phyloP scores from a whole-genome alignment of 495 filamentous ascomycete species.

The Neurospora sublineolata region DNA sequence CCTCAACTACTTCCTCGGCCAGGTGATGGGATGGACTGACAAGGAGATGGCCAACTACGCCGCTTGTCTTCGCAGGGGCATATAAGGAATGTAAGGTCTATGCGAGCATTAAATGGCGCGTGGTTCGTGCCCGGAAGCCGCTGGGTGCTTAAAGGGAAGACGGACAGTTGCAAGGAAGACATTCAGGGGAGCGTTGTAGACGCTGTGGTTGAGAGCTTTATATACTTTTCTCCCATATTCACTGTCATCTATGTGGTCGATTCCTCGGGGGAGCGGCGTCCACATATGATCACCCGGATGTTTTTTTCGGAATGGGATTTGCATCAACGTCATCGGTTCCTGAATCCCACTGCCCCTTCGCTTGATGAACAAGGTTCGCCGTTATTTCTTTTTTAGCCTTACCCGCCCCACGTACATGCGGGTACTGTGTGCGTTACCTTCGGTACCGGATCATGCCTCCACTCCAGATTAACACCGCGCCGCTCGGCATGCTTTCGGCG shows the following conservation, averaged over 20 bases:
- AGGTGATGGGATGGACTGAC: slow-evolving; percentile 17
- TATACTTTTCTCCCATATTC: neutral
- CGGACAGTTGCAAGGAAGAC: neutral
- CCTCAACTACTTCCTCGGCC: neutral
- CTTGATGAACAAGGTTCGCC: no score
- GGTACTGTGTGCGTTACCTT: no score
- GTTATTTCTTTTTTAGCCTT: no score
- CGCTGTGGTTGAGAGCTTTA: neutral
- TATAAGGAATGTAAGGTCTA: slow-evolving; percentile 11
- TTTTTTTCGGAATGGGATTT: no score
- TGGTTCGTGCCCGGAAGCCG: slow-evolving; percentile 25
- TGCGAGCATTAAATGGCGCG: slow-evolving; percentile 6
- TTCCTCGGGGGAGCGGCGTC: neutral
- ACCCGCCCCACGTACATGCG: no score
- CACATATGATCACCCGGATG: no score
- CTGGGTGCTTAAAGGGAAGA: neutral
- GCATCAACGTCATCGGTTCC: no score
- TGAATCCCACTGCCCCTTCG: no score
- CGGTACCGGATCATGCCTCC: no score
- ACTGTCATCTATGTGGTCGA: neutral
- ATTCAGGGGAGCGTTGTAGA: neutral
- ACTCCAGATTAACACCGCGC: no score
- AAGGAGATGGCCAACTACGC: slow-evolving; percentile 7
- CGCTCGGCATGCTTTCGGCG: no score
- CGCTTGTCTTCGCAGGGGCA: slow-evolving; percentile 7